phyloP scores from a whole-genome alignment of 805 yeast genomes.

The Komagataella ulmi region DNA sequence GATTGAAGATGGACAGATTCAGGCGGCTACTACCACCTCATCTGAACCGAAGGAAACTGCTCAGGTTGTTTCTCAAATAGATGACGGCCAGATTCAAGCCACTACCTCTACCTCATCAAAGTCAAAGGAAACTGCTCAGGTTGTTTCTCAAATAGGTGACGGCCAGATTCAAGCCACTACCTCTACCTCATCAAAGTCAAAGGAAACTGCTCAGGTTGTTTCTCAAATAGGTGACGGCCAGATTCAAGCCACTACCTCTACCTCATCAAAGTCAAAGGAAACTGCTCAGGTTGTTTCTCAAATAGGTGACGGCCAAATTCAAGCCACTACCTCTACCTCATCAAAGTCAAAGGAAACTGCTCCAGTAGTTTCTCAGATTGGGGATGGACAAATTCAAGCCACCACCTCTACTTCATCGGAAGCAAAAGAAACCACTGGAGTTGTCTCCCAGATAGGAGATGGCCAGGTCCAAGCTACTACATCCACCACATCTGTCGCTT shows the following conservation, averaged over 20 bases:
- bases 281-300: conserved; percentile 27
- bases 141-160: conserved; percentile 34
- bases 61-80: conserved; percentile 38
- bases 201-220: conserved; percentile 22
- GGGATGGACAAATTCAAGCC: conserved; percentile 23
- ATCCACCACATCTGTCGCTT: conserved; percentile 20
- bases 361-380: conserved; percentile 22
- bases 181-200: conserved; percentile 17
- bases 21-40: conserved; percentile 28
- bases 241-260: conserved; percentile 30
- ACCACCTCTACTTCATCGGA: conserved; percentile 17
- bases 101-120: conserved; percentile 22
- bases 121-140: conserved; percentile 19
- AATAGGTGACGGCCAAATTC: conserved; percentile 42
- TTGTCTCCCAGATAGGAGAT: conserved; percentile 23
- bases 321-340: conserved; percentile 26
- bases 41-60: conserved; percentile 18
- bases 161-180: conserved; percentile 41
- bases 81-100: conserved; percentile 51
- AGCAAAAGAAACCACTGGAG: conserved; percentile 12
- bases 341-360: conserved; percentile 15
- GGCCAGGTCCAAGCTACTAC: conserved; percentile 24
- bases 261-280: conserved; percentile 19
- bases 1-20: conserved; percentile 52
- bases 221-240: conserved; percentile 43